A percentile compares a stretch with the other conserved stretches of the same genome.
phyloP scores from a whole-genome alignment of 2,329 filamentous ascomycete species.

The Geosmithia flava region DNA sequence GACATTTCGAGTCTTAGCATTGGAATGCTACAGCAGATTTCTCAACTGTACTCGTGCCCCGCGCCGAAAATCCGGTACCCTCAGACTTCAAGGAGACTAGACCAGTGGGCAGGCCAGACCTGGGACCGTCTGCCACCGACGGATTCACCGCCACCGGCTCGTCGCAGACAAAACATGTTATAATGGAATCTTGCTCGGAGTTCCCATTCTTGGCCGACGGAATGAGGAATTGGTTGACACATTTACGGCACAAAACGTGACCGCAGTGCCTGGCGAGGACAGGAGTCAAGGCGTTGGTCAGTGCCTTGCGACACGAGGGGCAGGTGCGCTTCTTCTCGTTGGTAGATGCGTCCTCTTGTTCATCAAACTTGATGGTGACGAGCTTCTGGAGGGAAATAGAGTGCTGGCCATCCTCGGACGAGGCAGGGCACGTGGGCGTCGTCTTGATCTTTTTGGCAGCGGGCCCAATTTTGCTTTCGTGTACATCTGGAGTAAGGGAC shows the following conservation, averaged over 20 bases:
- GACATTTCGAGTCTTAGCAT: conserved; percentile 33
- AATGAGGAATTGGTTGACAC: conserved; percentile 72
- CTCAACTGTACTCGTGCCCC: conserved; percentile 72
- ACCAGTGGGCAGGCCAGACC: conserved; percentile 53
- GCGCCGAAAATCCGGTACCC: conserved; percentile 84
- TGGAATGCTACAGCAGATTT: conserved; percentile 73
- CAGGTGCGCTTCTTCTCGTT: conserved; percentile 43
- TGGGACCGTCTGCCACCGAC: conserved; percentile 25
- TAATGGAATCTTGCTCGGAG: conserved; percentile 5
- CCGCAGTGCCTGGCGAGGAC: conserved; percentile 80
- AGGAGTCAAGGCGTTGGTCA: conserved; percentile 74
- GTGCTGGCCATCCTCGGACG: conserved; percentile 54
- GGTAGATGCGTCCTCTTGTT: conserved; percentile 43
- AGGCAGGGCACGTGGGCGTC: conserved; percentile 65
- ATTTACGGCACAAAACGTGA: conserved; percentile 79
- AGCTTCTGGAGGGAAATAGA: conserved; percentile 67
- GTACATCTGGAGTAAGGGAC: conserved; percentile 55
- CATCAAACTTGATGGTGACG: conserved; percentile 63
- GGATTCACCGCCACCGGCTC: conserved; percentile 50
- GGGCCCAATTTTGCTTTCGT: conserved; percentile 35
- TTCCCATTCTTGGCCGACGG: conserved; percentile 31
- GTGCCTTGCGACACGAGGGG: conserved; percentile 71
- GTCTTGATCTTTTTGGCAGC: conserved; percentile 51
- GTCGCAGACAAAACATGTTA: conserved; percentile 75
- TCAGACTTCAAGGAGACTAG: conserved; percentile 73